A percentile compares a stretch with the other conserved stretches of the same genome.
These are phyloP conservation scores for Verruconis gallopava DNA, from an alignment of 2,329 filamentous ascomycete species.

Conservation along the genomic window DNA sequence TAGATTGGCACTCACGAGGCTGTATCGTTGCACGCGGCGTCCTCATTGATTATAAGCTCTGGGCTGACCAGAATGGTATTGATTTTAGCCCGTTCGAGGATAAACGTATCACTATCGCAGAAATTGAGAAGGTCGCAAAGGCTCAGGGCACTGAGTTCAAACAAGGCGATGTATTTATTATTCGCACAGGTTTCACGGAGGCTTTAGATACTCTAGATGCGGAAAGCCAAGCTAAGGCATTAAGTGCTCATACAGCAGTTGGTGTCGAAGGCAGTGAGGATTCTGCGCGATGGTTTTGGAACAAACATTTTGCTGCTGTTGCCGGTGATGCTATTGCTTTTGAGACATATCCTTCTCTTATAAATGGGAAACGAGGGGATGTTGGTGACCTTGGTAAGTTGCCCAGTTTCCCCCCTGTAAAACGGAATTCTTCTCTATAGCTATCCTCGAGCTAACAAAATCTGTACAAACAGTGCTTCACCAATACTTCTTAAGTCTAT, in stretches of 20 bases:
- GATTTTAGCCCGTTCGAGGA: slow-evolving; percentile 39
- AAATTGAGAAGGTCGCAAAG: slow-evolving; percentile 19
- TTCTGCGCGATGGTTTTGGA: slow-evolving; percentile 16
- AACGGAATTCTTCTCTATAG: not conserved
- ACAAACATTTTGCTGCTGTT: slow-evolving; percentile 22
- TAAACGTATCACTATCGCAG: slow-evolving; percentile 39
- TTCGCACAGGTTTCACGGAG: slow-evolving; percentile 33
- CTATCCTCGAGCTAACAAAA: no score
- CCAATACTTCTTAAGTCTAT: slow-evolving; percentile 36
- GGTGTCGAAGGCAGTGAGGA: slow-evolving; percentile 26
- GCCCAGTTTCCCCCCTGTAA: not conserved
- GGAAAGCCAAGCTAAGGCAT: slow-evolving; percentile 26
- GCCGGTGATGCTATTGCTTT: slow-evolving; percentile 22
- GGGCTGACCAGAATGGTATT: slow-evolving; percentile 37
- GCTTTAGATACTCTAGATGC: slow-evolving; percentile 28
- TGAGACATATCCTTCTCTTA: slow-evolving; percentile 19
- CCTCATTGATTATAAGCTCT: slow-evolving; percentile 40
- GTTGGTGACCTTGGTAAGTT: not conserved
- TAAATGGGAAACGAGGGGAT: slow-evolving; percentile 9
- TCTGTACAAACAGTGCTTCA: slow-evolving; percentile 23
- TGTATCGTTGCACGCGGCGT: slow-evolving; percentile 43
- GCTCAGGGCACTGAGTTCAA: slow-evolving; percentile 8
- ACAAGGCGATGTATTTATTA: slow-evolving; percentile 22
- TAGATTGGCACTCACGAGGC: slow-evolving; percentile 38
- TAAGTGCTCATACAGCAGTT: slow-evolving; percentile 25